phyloP scores from a whole-genome alignment of 768 basidiomycete species.

The Podaxis sp. region DNA sequence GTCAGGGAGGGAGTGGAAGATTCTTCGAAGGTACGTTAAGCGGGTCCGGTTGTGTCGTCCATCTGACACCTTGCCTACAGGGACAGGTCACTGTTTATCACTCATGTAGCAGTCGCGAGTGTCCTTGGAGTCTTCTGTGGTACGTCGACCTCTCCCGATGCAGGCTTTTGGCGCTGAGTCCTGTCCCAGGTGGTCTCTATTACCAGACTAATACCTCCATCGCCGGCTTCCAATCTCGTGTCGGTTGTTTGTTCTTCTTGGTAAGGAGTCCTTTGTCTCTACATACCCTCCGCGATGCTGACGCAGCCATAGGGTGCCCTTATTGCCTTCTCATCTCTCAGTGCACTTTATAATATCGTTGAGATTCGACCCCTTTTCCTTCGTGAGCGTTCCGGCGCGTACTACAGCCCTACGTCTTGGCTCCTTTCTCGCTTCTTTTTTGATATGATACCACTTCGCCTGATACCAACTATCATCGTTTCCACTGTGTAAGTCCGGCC shows the following conservation, averaged over 20 bases:
- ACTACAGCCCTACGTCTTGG: slow-evolving; percentile 92
- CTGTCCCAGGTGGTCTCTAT: slow-evolving; percentile 69
- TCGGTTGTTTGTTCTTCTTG: slow-evolving; percentile 95
- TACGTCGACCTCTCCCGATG: slow-evolving; percentile 24
- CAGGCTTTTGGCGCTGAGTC: neutral
- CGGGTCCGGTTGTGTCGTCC: slow-evolving; percentile 11
- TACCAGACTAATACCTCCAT: slow-evolving; percentile 77
- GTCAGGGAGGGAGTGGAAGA: slow-evolving; percentile 82
- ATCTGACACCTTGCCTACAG: slow-evolving; percentile 26
- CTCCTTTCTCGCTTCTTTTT: slow-evolving; percentile 83
- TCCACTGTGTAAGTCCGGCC: slow-evolving; percentile 62
- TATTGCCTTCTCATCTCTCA: slow-evolving; percentile 87
- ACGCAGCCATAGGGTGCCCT: slow-evolving; percentile 62
- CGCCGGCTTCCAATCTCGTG: slow-evolving; percentile 88
- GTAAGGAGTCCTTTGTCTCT: slow-evolving; percentile 30
- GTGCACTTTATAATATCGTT: slow-evolving; percentile 85
- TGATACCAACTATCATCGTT: slow-evolving; percentile 87
- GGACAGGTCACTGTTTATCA: slow-evolving; percentile 78
- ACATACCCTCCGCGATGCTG: neutral
- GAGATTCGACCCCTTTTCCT: slow-evolving; percentile 84
- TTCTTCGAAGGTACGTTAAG: slow-evolving; percentile 49
- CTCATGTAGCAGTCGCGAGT: slow-evolving; percentile 67
- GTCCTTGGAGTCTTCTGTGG: slow-evolving; percentile 86
- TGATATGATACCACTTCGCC: slow-evolving; percentile 83
- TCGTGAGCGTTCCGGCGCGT: slow-evolving; percentile 79